Conservation (phyloP, 768 basidiomycete species). For the Phlebiopsis flavidoalba region DNA sequence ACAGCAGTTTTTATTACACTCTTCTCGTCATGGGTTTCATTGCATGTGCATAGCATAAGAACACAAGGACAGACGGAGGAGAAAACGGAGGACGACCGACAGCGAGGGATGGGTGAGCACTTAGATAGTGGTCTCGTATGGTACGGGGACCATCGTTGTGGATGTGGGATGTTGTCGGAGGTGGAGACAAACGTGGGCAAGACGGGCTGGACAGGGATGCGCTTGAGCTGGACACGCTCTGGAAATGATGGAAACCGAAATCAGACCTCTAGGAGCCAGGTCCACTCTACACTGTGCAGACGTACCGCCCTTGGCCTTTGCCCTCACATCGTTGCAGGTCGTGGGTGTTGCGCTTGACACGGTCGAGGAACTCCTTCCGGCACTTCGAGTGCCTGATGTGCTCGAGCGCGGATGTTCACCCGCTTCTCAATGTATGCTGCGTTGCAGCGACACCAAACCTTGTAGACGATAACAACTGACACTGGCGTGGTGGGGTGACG, state of each 20-base stretch:
- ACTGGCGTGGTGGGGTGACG: conserved; percentile 86
- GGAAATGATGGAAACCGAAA: background rate
- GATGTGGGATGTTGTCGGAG: conserved; percentile 76
- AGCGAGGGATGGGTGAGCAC: background rate
- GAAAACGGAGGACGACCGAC: conserved; percentile 4
- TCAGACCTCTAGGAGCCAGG: background rate
- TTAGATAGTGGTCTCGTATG: conserved; percentile 96
- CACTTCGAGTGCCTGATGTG: conserved; percentile 98
- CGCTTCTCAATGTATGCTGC: conserved; percentile 99
- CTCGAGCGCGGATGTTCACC: conserved; percentile 98
- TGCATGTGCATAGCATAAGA: conserved; percentile 19
- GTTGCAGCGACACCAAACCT: conserved; percentile 97
- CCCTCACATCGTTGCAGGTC: conserved; percentile 87
- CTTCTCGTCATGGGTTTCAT: conserved; percentile 14
- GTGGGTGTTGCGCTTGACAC: conserved; percentile 99
- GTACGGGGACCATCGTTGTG: conserved; percentile 88
- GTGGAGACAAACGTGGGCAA: conserved; percentile 70
- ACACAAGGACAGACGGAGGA: conserved; percentile 18
- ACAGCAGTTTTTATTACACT: conserved; percentile 8
- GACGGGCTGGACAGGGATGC: conserved; percentile 82
- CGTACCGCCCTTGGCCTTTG: conserved; percentile 78
- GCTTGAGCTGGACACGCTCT: conserved; percentile 85
- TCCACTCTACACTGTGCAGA: background rate
- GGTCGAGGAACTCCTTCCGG: conserved; percentile 95
- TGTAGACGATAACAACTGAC: conserved; percentile 98